Evolutionary conservation across 345 rosid genomes (phyloP), one percentile per base, ranked within the genome.

Genomic region (Heritiera littoralis): DNA sequence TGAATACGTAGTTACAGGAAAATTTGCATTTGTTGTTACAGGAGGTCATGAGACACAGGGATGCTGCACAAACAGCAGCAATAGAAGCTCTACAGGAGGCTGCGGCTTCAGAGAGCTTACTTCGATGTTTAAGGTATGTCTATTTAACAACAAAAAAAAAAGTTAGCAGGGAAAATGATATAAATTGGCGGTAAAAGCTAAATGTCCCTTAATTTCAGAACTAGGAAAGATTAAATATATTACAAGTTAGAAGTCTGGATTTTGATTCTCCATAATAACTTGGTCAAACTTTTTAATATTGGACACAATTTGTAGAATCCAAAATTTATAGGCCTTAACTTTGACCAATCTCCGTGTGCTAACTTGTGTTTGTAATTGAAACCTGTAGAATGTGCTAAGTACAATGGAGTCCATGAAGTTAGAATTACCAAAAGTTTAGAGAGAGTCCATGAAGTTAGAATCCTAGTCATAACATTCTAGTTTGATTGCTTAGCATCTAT

Each of bases 81-180:
- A 80, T 91, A 64, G 98, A 92, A 81, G 97, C 98, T 81, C 83
- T 96, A 85, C 97, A 90, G 79, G 99, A 96, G 87, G 98, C 99
- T 69, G 89, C 97, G 79, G 94, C 90, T 82, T 85, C 97, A n/a
- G 98, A 94, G 88, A 91, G 93, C 86, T 88, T 94, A 79, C 97
- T 96, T 71, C 89, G 84, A 66, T 96, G 99, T 81, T 87, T 96
- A 78, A 91, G 97, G 99, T 96, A 84, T 78, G 80, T 20, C 60
- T 15, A 14, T 41, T n/a, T 18, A 28, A 63, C 64, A 12, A 64
- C 7, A 23, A 63, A 46, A 9, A 14, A 14, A 59, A n/a, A 40
- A 13, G 35, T 67, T 38, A 56, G 41, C 20, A 43, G 13, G 17
- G 0, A 32, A 41, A 66, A 68, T 41, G 15, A 68, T 60, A 32